A percentile compares a stretch with the other conserved stretches of the same genome.
Conservation (phyloP, 163 green algal genomes). For the Scenedesmus sp. region DNA sequence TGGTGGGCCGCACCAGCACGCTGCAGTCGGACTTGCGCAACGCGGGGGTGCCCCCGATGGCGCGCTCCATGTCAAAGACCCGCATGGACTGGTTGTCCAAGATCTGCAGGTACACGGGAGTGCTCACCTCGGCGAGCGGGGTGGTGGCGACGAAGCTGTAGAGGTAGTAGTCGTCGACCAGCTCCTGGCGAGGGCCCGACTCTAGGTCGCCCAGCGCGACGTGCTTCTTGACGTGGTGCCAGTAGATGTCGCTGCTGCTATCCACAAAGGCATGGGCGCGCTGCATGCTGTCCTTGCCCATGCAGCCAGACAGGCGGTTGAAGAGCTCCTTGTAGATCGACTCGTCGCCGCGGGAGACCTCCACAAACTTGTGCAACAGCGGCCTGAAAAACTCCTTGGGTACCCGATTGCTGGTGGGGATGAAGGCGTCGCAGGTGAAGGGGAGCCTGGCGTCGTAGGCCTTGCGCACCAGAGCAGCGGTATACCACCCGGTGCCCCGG, state of each 20-base stretch:
- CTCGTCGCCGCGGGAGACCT: not conserved
- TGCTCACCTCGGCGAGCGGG: not conserved
- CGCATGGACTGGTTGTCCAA: conserved; percentile 13
- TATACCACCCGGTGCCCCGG: conserved; percentile 7
- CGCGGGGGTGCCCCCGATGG: not conserved
- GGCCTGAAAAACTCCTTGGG: not conserved
- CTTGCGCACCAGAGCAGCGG: not conserved
- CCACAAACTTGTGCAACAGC: not conserved
- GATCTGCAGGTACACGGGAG: not conserved
- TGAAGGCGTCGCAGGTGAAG: not conserved
- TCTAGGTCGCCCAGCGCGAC: no score
- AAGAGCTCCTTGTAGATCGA: not conserved
- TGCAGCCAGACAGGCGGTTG: not conserved
- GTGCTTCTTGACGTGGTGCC: no score
- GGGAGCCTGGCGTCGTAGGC: not conserved
- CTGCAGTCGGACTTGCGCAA: conserved; percentile 7
- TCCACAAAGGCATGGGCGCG: not conserved
- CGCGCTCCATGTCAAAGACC: not conserved
- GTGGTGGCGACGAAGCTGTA: not conserved
- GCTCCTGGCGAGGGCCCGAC: not conserved
- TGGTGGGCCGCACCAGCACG: not conserved
- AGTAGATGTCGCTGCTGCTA: not conserved
- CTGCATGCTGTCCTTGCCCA: not conserved
- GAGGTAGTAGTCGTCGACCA: not conserved
- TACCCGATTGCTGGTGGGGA: not conserved